Evolutionary conservation across 2,329 filamentous ascomycete species (phyloP).

Genomic region (Gnomoniopsis smithogilvyi): DNA sequence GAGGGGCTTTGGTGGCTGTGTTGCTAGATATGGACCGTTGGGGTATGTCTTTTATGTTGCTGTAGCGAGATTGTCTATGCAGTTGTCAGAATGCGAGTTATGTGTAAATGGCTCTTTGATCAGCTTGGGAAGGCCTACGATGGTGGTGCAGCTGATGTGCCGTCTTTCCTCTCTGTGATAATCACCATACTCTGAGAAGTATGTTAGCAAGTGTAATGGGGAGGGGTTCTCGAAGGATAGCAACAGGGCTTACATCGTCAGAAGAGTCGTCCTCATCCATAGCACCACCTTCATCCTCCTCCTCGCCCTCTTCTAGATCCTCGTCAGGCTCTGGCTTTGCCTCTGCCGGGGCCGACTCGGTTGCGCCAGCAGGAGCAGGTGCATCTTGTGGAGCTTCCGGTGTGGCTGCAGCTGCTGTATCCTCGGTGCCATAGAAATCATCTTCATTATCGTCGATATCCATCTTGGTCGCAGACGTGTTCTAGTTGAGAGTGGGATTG

Average conservation of each 20-base stretch:
- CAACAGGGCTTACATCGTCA: constrained; percentile 34
- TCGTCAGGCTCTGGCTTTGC: constrained; percentile 39
- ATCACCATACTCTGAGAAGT: constrained; percentile 60
- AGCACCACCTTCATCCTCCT: constrained; percentile 58
- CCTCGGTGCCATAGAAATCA: constrained; percentile 63
- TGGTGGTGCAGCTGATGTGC: constrained; percentile 56
- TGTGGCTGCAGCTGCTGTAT: constrained; percentile 39
- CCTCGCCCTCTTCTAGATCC: constrained; percentile 62
- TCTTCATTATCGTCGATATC: constrained; percentile 64
- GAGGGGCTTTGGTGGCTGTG: constrained; percentile 40
- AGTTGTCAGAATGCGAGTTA: no score
- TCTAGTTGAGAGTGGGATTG: background rate
- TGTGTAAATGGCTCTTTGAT: no score
- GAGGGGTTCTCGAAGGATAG: background rate
- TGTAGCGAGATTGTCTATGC: constrained; percentile 58
- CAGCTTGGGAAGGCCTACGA: constrained; percentile 53
- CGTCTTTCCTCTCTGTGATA: constrained; percentile 65
- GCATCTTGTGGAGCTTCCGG: constrained; percentile 14
- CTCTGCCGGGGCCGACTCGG: constrained; percentile 26
- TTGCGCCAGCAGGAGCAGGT: constrained; percentile 17
- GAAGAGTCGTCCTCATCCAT: constrained; percentile 54
- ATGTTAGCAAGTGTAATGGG: constrained; percentile 1
- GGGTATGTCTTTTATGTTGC: constrained; percentile 63
- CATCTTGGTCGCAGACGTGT: constrained; percentile 39
- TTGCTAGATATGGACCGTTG: constrained; percentile 56